phyloP scores from a whole-genome alignment of 805 yeast genomes.

The Cyberlindnera veronae region DNA sequence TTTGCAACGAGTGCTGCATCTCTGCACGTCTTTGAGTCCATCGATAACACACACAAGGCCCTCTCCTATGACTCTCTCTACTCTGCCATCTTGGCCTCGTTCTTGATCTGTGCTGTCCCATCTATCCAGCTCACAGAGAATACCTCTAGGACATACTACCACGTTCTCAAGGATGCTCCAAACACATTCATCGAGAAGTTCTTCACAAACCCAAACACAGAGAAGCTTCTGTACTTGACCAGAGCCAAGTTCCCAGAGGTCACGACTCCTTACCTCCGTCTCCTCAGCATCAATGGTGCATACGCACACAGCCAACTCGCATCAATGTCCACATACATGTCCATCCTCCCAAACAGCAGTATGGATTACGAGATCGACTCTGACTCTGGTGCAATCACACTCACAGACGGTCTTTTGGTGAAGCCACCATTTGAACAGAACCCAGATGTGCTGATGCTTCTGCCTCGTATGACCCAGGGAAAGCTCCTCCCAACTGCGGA shows the following conservation, averaged over 20 bases:
- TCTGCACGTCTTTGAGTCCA: conserved; percentile 43
- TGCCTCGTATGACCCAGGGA: conserved; percentile 63
- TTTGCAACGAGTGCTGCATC: conserved; percentile 31
- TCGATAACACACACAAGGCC: conserved; percentile 38
- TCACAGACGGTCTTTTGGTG: conserved; percentile 45
- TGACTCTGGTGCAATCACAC: conserved; percentile 48
- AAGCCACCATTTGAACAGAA: conserved; percentile 56
- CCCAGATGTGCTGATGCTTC: conserved; percentile 38
- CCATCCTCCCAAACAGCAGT: conserved; percentile 35
- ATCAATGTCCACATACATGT: conserved; percentile 60
- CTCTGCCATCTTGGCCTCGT: conserved; percentile 40
- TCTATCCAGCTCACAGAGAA: conserved; percentile 44
- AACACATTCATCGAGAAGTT: conserved; percentile 37
- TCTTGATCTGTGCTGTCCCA: conserved; percentile 34
- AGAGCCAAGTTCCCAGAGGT: conserved; percentile 74
- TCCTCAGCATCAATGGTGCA: conserved; percentile 60
- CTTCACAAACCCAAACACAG: conserved; percentile 32
- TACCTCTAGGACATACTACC: conserved; percentile 30
- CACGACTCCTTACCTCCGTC: conserved; percentile 54
- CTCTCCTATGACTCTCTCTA: conserved; percentile 49
- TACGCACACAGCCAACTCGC: conserved; percentile 64
- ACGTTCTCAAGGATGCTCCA: conserved; percentile 31
- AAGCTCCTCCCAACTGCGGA: conserved; percentile 55
- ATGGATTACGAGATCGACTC: conserved; percentile 42
- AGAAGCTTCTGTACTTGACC: conserved; percentile 38